These are phyloP conservation scores for Colletotrichum sp. DNA, from an alignment of 2,329 filamentous ascomycete genomes.

Conservation along the genomic window DNA sequence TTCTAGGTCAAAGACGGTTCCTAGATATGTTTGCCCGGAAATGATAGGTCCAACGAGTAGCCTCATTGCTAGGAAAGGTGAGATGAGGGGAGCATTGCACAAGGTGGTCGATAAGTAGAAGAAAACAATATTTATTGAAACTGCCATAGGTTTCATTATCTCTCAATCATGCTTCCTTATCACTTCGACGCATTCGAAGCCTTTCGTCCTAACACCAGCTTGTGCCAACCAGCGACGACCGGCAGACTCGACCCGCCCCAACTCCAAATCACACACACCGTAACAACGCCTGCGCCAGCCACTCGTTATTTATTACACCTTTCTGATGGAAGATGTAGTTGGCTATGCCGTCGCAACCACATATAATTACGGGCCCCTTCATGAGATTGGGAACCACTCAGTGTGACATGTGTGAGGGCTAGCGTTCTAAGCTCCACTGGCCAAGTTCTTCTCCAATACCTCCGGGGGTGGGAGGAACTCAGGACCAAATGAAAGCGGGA, in stretches of 20 bases:
- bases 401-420: neutral
- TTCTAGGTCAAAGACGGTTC: neutral
- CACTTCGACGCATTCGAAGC: neutral
- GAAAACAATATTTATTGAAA: neutral
- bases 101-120: neutral
- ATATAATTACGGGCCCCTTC: neutral
- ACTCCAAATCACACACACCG: neutral
- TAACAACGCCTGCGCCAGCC: neutral
- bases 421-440: neutral
- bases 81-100: neutral
- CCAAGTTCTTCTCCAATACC: slow-evolving; percentile 17
- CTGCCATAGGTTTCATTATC: neutral
- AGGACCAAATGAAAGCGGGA: slow-evolving; percentile 73
- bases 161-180: neutral
- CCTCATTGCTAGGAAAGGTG: neutral
- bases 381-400: neutral
- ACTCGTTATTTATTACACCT: neutral
- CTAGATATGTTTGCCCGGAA: neutral
- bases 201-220: neutral
- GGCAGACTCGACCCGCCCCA: neutral
- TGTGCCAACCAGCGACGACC: neutral
- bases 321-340: neutral
- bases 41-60: neutral
- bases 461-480: slow-evolving; percentile 55
- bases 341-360: neutral